These are phyloP conservation scores for Apophysomyces trapeziformis DNA, from an alignment of 371 early-diverging fungal genomes.

Conservation along the genomic window DNA sequence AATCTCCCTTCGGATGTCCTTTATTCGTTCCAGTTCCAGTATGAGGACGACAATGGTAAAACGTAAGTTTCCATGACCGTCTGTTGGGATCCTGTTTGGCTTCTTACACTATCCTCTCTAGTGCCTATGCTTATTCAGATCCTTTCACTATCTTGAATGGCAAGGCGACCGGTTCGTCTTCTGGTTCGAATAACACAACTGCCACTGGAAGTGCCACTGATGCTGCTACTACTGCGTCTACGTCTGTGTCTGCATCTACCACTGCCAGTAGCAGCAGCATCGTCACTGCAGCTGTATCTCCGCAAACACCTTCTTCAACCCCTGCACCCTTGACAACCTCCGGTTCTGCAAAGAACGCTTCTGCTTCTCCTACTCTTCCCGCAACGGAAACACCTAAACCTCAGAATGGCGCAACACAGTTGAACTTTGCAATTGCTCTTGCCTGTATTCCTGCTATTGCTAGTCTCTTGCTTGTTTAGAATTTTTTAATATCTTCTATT, in stretches of 20 bases:
- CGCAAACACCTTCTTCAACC: not conserved
- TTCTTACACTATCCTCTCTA: not conserved
- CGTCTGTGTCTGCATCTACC: conserved; percentile 2
- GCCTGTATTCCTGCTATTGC: not conserved
- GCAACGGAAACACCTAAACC: conserved; percentile 5
- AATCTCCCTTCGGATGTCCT: conserved; percentile 10
- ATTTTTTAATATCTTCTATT: conserved; percentile 1
- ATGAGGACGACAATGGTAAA: conserved; percentile 12
- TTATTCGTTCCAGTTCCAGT: conserved; percentile 21
- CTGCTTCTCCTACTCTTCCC: not conserved
- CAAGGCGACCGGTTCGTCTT: not conserved
- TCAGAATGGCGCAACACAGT: not conserved
- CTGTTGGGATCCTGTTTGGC: not conserved
- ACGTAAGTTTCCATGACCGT: conserved; percentile 7
- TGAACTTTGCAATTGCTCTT: not conserved
- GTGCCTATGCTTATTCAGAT: conserved; percentile 18
- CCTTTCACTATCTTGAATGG: conserved; percentile 14
- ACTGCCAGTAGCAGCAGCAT: not conserved
- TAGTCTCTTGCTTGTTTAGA: conserved; percentile 1
- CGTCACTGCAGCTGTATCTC: not conserved
- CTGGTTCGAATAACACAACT: not conserved
- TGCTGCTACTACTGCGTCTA: conserved; percentile 12
- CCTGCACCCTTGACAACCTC: conserved; percentile 1
- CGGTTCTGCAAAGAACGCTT: not conserved
- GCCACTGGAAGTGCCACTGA: no score